A percentile compares a stretch with the other conserved stretches of the same genome.
These are phyloP conservation scores for Noccaea bulbosa DNA, from an alignment of 345 rosid genomes.

Conservation along the genomic window DNA sequence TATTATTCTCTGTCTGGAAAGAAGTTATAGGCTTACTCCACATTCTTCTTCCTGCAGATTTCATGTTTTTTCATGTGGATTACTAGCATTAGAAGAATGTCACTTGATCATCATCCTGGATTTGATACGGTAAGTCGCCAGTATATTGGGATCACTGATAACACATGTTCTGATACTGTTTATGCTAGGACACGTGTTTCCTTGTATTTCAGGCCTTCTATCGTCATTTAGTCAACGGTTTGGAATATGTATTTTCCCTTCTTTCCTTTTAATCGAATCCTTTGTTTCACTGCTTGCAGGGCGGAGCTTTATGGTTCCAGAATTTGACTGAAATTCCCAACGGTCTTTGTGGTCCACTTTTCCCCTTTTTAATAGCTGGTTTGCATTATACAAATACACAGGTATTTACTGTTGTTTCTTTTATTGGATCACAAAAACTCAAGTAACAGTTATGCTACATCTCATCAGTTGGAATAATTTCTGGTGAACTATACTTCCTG, in stretches of 20 bases:
- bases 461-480: conserved; percentile 16
- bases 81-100: conserved; percentile 49
- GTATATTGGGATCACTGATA: conserved; percentile 12
- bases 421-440: conserved; percentile 5
- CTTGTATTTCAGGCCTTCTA: no score
- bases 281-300: conserved; percentile 57
- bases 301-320: conserved; percentile 93
- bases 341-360: conserved; percentile 64
- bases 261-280: conserved; percentile 14
- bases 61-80: conserved; percentile 64
- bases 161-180: not conserved
- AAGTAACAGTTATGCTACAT: not conserved
- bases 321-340: conserved; percentile 81
- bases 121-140: conserved; percentile 64
- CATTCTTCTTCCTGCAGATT: conserved; percentile 51
- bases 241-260: not conserved
- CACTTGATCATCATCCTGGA: conserved; percentile 47
- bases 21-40: conserved; percentile 29
- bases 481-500: conserved; percentile 12
- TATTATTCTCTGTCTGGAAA: not conserved
- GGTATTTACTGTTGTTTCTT: conserved; percentile 50
- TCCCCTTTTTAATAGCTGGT: conserved; percentile 74
- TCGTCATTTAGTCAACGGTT: not conserved
- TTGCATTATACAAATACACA: conserved; percentile 82
- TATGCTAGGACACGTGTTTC: not conserved